phyloP scores from a whole-genome alignment of 225 moss, liverwort and hornwort genomes.

The Bryum argenteum region DNA sequence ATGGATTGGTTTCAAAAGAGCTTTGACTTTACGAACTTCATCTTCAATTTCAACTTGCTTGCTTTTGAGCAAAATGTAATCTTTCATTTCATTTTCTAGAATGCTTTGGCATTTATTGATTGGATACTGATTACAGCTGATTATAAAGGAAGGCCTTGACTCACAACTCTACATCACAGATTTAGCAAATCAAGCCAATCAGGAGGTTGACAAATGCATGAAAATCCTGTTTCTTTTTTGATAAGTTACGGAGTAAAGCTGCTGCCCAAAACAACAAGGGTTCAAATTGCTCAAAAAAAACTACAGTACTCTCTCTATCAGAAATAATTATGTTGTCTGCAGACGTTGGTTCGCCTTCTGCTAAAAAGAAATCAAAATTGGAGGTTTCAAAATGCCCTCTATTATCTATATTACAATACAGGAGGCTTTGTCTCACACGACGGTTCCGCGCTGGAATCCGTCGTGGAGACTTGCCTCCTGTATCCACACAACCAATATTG shows the following conservation, averaged over 20 bases:
- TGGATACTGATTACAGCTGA: neutral
- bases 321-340: slow-evolving; percentile 42
- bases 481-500: no score
- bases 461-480: no score
- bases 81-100: neutral
- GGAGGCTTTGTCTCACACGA: no score
- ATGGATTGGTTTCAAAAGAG: neutral
- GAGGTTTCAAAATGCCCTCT: slow-evolving; percentile 42
- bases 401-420: no score
- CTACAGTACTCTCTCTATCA: slow-evolving; percentile 23
- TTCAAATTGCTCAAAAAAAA: neutral
- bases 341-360: slow-evolving; percentile 48
- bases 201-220: neutral
- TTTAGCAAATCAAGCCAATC: slow-evolving; percentile 11
- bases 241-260: slow-evolving; percentile 16
- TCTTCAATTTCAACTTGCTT: no score
- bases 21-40: neutral
- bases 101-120: neutral
- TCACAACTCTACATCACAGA: no score
- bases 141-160: neutral
- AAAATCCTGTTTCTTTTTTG: slow-evolving; percentile 2
- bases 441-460: no score
- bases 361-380: slow-evolving; percentile 11
- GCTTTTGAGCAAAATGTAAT: neutral
- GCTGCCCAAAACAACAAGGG: neutral